Percentiles rank a stretch among this genome's conserved stretches.
Evolutionary conservation across 2,329 filamentous ascomycete species (phyloP).

Genomic region (Alternaria longipes): DNA sequence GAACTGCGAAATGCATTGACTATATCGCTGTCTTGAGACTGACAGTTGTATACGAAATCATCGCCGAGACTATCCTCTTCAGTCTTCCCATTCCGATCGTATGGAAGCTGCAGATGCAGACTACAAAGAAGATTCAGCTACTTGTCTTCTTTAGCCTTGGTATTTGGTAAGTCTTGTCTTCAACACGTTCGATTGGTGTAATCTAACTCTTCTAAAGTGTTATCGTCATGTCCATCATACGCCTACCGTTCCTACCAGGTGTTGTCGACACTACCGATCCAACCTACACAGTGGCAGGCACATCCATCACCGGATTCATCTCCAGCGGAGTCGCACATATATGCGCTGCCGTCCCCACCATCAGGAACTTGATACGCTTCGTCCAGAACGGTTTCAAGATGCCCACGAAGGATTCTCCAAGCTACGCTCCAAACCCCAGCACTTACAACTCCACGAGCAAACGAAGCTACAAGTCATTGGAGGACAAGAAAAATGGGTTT

Average conservation of each 20-base stretch:
- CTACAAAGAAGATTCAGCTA: background rate
- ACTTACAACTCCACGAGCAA: too few species aligned
- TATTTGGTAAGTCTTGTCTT: background rate
- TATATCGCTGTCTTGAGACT: background rate
- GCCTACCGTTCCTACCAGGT: background rate
- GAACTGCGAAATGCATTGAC: background rate
- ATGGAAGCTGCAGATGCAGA: background rate
- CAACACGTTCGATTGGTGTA: background rate
- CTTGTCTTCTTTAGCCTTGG: background rate
- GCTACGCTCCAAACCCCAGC: too few species aligned
- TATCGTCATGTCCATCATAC: background rate
- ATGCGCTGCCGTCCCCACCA: background rate
- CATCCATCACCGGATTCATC: background rate
- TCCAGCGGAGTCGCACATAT: background rate
- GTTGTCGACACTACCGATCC: background rate
- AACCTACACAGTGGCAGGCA: background rate
- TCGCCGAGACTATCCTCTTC: background rate
- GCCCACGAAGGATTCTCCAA: too few species aligned
- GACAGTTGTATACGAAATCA: background rate
- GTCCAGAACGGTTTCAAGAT: background rate
- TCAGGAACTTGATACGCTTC: background rate
- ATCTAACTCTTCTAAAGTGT: background rate
- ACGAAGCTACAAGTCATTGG: too few species aligned
- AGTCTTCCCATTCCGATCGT: background rate
- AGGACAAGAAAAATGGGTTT: too few species aligned